These are phyloP conservation scores for Aureobasidium namibiae DNA, from an alignment of 2,329 filamentous ascomycete genomes.

Conservation along the genomic window DNA sequence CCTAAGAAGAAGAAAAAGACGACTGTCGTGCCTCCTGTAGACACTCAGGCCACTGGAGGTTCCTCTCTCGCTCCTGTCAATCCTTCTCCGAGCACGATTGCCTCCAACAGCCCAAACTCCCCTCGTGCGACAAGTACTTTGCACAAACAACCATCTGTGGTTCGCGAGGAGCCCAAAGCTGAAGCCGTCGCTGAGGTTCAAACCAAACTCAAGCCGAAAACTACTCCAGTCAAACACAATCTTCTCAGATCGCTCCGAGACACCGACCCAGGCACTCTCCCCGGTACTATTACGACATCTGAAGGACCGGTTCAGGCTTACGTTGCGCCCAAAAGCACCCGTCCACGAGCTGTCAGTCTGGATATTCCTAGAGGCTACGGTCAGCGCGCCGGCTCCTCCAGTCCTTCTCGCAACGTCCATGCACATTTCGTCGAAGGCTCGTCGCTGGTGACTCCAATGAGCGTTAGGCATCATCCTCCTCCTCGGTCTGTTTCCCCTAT, in stretches of 20 bases:
- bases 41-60: constrained; percentile 16
- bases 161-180: constrained; percentile 25
- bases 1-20: constrained; percentile 14
- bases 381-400: constrained; percentile 34
- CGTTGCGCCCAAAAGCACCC: constrained; percentile 14
- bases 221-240: not conserved
- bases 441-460: constrained; percentile 43
- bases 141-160: constrained; percentile 27
- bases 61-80: constrained; percentile 23
- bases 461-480: constrained; percentile 60
- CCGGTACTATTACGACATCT: constrained; percentile 17
- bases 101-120: constrained; percentile 18
- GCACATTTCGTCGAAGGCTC: constrained; percentile 58
- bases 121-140: constrained; percentile 17
- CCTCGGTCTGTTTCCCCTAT: constrained; percentile 64
- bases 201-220: not conserved
- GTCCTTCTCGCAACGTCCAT: constrained; percentile 50
- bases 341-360: constrained; percentile 24
- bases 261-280: not conserved
- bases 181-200: constrained; percentile 20
- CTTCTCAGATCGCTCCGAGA: not conserved
- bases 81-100: constrained; percentile 19
- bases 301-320: constrained; percentile 21
- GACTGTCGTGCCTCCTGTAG: constrained; percentile 14
- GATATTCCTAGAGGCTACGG: constrained; percentile 24